These are phyloP conservation scores for Rhizopus delemar DNA, from an alignment of 371 early-diverging fungal species.

Conservation along the genomic window DNA sequence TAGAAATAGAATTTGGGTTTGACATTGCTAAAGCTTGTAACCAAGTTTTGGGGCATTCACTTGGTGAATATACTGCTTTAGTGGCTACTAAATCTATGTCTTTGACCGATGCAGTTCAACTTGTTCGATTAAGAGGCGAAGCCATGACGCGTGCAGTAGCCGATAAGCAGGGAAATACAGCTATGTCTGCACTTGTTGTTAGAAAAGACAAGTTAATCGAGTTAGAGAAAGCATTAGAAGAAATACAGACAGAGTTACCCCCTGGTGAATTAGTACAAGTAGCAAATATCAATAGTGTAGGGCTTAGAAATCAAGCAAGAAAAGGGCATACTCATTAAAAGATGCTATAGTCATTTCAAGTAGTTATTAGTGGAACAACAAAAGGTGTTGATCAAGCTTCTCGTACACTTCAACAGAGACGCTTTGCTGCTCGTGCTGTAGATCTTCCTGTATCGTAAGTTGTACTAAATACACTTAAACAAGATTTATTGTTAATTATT, in stretches of 20 bases:
- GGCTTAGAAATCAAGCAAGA: conserved; percentile 5
- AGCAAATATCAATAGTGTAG: conserved; percentile 87
- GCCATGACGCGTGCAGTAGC: conserved; percentile 84
- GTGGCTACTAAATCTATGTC: conserved; percentile 79
- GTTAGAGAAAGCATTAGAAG: conserved; percentile 67
- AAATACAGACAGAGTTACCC: conserved; percentile 62
- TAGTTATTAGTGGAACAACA: conserved; percentile 89
- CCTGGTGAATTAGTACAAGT: conserved; percentile 74
- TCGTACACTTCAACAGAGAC: conserved; percentile 70
- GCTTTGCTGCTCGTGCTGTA: conserved; percentile 83
- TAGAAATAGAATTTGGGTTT: conserved; percentile 83
- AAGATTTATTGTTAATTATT: background rate
- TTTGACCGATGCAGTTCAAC: conserved; percentile 77
- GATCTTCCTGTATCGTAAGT: conserved; percentile 88
- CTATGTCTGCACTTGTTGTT: conserved; percentile 89
- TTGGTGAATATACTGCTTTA: conserved; percentile 93
- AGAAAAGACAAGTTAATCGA: conserved; percentile 71
- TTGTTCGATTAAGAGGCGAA: conserved; percentile 84
- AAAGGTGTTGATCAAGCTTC: conserved; percentile 87
- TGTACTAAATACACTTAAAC: too few species aligned
- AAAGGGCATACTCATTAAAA: background rate
- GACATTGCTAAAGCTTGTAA: conserved; percentile 70
- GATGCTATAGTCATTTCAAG: conserved; percentile 62
- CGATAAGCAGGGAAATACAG: conserved; percentile 64
- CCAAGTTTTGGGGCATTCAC: conserved; percentile 87